Base-by-base conservation (phyloP, 257 asterid species). In the Nicotiana paniculata region DNA sequence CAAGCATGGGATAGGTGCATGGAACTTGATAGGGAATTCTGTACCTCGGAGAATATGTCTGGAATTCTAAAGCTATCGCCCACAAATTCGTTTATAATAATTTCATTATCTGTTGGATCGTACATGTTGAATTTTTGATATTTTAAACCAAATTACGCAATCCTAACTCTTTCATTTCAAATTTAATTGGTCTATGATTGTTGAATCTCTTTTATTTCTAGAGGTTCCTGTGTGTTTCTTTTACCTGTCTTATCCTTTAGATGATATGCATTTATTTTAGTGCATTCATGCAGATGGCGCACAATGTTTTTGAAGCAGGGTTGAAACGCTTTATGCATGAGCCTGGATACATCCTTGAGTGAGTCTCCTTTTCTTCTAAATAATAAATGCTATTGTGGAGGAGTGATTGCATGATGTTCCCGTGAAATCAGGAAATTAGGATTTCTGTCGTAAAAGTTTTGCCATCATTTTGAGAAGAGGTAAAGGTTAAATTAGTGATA, bases 341-440 rank as follows among this genome's bases (percentile, higher is more conserved):
- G 86, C 98, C 99, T 81, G 92, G 95, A 66, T 96, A 96, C 86
- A 94, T 96, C 85, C 97, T 96, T 62, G 99, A 96, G 99, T 96
- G 86, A 90, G 98, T 89, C 70, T 85, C 80, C 83, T 84, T 63
- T 16, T 18, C 76, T 75, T 39, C 81, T 64, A 48, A 43, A 11
- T 3, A 77, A 26, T n/a, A 15, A 48, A 6, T 26, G 43, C 63
- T 51, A 51, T 4, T 28, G 26, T 74, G 26, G 43, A 26, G 28
- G 63, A 26, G 26, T 51, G 63, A 28, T 13, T 26, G 79, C 83
- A 32, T 28, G 77, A 79, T 82, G 61, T 62, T 39, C 81, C 68
- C 26, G n/a, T 35, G 65, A 17, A 63, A 75, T 67, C 33, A 28
- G 30, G 81, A 81, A 48, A 72, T 81, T 80, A 43, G 55, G 83